Base-by-base conservation (phyloP, 768 basidiomycete genomes). In the Gymnopilus junonius region DNA sequence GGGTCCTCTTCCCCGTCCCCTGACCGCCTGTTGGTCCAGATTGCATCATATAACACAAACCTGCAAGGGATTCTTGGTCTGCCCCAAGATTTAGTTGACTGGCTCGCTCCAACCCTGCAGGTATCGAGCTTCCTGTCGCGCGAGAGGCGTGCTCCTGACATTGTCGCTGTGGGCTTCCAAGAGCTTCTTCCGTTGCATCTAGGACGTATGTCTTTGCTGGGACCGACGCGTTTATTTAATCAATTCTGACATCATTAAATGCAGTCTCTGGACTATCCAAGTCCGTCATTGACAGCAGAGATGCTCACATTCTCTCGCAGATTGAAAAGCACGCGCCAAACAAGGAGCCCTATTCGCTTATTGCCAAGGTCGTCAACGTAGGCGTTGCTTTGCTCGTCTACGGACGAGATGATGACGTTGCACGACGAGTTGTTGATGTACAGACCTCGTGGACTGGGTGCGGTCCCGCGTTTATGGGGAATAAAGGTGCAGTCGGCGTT, bases 401-500 rank as follows among this genome's bases (percentile, higher is more conserved):
- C 74, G 94, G 87, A 1, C 87, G 84, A 39, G 92, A 95, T 68
- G 86, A 86, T 31, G 79, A 85, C 20, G 65, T 92, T 55, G 87
- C 84, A 48, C 82, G 88, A 61, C 79, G 77, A 58, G 79, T 91
- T 21, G 76, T 79, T 63, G 85, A 92, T 67, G 85, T 92, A 35
- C 82, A 93, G 69, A 90, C 91, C 50, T 79, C 85, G 59, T 90
- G 92, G 88, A 92, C 89, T 0, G 90, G 92, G 7, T 83, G 80
- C 63, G 90, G 90, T 5, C 88, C 86, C 34, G 83, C 74, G 15
- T 88, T 85, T 67, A 92, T 97, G 92, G 94, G 93, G 6, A 97
- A 99, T 79, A 99, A 99, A 76, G 95, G 94, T 27, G 96, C 94
- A 0, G 95, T 97, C 2, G 95, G 92, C 14, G 82, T 95, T 42